phyloP scores from a whole-genome alignment of 805 yeast species.

The Suhomyces sp. region DNA sequence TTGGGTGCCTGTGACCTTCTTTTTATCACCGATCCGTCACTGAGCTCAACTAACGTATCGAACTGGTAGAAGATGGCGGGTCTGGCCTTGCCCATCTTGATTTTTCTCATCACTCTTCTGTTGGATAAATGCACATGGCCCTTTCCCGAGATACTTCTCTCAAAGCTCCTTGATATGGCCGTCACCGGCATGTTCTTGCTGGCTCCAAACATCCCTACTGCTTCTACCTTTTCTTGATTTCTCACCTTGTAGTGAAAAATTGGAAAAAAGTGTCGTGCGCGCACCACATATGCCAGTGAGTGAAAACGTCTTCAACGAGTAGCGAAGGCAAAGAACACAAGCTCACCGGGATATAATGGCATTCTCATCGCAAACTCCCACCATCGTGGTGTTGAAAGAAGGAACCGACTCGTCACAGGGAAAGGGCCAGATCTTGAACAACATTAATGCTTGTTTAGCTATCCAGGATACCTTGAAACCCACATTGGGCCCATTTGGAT shows the following conservation, averaged over 20 bases:
- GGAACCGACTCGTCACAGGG: constrained; percentile 99
- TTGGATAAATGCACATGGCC: constrained; percentile 43
- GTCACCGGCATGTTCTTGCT: background rate
- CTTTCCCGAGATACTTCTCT: constrained; percentile 15
- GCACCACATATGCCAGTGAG: background rate
- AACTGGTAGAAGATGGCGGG: constrained; percentile 93
- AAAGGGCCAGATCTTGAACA: constrained; percentile 89
- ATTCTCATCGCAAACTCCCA: constrained; percentile 91
- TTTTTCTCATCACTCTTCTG: constrained; percentile 65
- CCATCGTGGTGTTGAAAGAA: constrained; percentile 96
- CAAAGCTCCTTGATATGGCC: constrained; percentile 4
- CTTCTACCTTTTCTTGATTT: background rate
- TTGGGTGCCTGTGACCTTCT: constrained; percentile 88
- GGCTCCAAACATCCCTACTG: background rate
- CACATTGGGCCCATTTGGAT: constrained; percentile 95
- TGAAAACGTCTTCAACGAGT: constrained; percentile 1
- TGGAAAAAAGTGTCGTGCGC: constrained; percentile 7
- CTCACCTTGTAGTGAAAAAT: constrained; percentile 1
- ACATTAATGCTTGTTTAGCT: constrained; percentile 95
- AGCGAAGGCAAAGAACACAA: background rate
- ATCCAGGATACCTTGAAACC: constrained; percentile 94
- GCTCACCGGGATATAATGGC: constrained; percentile 50
- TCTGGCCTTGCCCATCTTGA: constrained; percentile 78
- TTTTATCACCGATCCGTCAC: constrained; percentile 87
- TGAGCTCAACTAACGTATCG: constrained; percentile 81